These are phyloP conservation scores for Evernia prunastri DNA, from an alignment of 495 filamentous ascomycete species.

Conservation along the genomic window DNA sequence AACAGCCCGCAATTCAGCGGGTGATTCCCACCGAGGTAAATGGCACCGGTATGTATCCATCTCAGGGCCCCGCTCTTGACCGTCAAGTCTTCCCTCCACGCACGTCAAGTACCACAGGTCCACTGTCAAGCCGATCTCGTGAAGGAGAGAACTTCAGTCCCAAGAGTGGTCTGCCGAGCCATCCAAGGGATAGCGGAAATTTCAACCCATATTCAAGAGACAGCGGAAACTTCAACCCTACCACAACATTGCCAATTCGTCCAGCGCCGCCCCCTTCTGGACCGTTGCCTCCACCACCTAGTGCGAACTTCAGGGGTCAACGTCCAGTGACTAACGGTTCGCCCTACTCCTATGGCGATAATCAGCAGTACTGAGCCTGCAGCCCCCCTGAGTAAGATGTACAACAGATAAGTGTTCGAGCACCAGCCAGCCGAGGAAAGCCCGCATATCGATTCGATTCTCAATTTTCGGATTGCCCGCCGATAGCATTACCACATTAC, in stretches of 20 bases:
- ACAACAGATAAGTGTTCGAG: not conserved
- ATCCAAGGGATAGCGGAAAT: constrained; percentile 36
- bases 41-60: constrained; percentile 22
- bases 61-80: constrained; percentile 20
- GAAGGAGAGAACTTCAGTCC: constrained; percentile 25
- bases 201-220: constrained; percentile 36
- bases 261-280: constrained; percentile 40
- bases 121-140: constrained; percentile 38
- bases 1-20: constrained; percentile 13
- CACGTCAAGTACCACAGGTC: constrained; percentile 30
- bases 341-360: constrained; percentile 15
- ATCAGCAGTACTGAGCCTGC: constrained; percentile 12
- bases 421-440: not conserved
- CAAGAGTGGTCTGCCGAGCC: constrained; percentile 28
- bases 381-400: not conserved
- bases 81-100: constrained; percentile 30
- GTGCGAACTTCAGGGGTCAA: constrained; percentile 10
- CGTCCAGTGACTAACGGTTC: constrained; percentile 16
- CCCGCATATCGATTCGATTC: not conserved
- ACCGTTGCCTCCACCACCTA: constrained; percentile 35
- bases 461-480: not conserved
- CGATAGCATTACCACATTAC: not conserved
- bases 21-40: constrained; percentile 21
- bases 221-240: constrained; percentile 33
- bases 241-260: constrained; percentile 39